A percentile compares a stretch with the other conserved stretches of the same genome.
Conservation (phyloP, 306 rosid species). For the Cicer yamashitae region DNA sequence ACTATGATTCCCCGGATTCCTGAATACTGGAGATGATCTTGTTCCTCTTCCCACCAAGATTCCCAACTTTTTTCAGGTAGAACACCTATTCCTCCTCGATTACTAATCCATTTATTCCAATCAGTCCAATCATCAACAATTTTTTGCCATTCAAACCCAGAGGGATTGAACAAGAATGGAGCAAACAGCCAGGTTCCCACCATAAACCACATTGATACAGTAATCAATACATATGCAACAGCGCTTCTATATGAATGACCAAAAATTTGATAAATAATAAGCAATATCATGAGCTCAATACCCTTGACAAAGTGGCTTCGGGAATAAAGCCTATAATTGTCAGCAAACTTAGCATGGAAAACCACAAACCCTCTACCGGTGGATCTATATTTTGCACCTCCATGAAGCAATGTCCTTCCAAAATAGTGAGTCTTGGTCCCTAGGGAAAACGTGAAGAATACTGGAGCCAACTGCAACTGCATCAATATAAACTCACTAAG, state of each 20-base stretch:
- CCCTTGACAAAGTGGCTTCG: conserved; percentile 66
- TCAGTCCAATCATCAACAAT: conserved; percentile 66
- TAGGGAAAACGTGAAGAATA: conserved; percentile 60
- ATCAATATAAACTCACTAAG: conserved; percentile 59
- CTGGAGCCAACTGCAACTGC: conserved; percentile 64
- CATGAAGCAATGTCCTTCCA: conserved; percentile 64
- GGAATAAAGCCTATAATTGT: conserved; percentile 61
- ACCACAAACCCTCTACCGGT: conserved; percentile 65
- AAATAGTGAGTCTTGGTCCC: conserved; percentile 64
- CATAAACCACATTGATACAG: conserved; percentile 64
- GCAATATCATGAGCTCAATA: conserved; percentile 59
- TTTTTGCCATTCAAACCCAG: conserved; percentile 66
- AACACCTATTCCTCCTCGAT: conserved; percentile 62
- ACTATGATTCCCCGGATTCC: conserved; percentile 51
- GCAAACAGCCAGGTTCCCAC: conserved; percentile 66
- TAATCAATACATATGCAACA: conserved; percentile 54
- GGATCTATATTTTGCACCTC: conserved; percentile 61
- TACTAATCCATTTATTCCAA: conserved; percentile 66
- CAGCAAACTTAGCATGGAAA: conserved; percentile 63
- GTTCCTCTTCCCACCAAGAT: conserved; percentile 68
- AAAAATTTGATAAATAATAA: conserved; percentile 54
- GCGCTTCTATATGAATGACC: conserved; percentile 50
- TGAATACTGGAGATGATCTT: conserved; percentile 59
- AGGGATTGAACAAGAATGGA: conserved; percentile 60
- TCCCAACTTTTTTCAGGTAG: conserved; percentile 62